Evolutionary conservation across 305 asterid species (phyloP).

Genomic region (Plantago coronopus): DNA sequence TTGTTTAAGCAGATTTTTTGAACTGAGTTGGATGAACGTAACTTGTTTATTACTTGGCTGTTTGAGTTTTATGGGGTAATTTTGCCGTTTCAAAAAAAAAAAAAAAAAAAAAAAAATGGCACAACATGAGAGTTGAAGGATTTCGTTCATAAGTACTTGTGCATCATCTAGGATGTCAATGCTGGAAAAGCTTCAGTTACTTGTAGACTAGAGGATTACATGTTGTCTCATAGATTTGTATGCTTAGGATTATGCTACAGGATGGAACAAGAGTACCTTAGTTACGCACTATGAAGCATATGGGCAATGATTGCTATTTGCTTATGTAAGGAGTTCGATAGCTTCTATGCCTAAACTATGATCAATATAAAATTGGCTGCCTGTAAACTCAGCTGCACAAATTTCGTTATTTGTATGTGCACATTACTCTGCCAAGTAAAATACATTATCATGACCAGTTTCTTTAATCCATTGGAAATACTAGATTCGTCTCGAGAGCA

Average conservation of each 20-base stretch:
- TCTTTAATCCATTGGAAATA: slow-evolving; percentile 26
- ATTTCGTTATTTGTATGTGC: slow-evolving; percentile 20
- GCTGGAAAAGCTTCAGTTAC: no score
- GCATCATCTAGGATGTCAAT: no score
- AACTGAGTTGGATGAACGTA: background rate
- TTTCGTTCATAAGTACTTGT: background rate
- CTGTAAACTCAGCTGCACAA: background rate
- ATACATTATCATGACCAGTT: slow-evolving; percentile 15
- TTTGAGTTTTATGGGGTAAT: no score
- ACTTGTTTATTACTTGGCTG: background rate
- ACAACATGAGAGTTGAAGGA: background rate
- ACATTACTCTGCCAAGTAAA: slow-evolving; percentile 5
- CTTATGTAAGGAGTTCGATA: background rate
- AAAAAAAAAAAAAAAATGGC: no score
- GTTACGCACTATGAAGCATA: background rate
- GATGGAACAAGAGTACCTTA: background rate
- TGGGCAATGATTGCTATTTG: background rate
- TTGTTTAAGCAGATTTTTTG: background rate
- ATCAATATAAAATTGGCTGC: slow-evolving; percentile 2
- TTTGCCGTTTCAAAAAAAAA: no score
- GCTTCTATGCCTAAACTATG: background rate
- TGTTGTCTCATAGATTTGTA: background rate
- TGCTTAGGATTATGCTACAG: background rate
- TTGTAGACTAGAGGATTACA: no score
- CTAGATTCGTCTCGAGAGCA: slow-evolving; percentile 88